A percentile compares a stretch with the other conserved stretches of the same genome.
Conservation (phyloP, 306 rosid species). For the Quercus rubra region DNA sequence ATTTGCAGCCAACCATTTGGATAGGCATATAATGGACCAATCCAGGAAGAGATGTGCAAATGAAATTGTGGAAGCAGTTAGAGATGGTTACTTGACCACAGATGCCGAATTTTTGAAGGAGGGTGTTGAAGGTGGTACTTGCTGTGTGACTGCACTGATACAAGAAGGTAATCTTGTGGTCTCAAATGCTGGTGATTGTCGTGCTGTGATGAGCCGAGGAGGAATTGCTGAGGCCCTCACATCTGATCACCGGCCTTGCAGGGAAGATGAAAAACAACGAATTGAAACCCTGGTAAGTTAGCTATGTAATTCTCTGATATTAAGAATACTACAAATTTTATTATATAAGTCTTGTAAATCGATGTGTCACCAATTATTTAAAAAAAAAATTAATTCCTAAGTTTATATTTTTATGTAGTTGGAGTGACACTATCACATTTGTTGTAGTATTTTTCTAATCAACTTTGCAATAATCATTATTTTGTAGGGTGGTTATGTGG, state of each 20-base stretch:
- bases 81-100: constrained; percentile 33
- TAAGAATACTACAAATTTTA: too few species aligned
- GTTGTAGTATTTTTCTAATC: not conserved
- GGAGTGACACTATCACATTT: too few species aligned
- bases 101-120: constrained; percentile 35
- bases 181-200: constrained; percentile 54
- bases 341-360: too few species aligned
- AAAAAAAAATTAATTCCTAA: too few species aligned
- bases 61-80: constrained; percentile 36
- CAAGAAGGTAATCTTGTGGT: constrained; percentile 35
- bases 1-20: constrained; percentile 42
- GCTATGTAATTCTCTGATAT: not conserved
- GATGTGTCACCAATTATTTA: too few species aligned
- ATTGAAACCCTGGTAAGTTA: constrained; percentile 39
- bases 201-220: constrained; percentile 49
- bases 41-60: constrained; percentile 17
- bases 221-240: constrained; percentile 53
- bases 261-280: constrained; percentile 39
- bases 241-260: constrained; percentile 37
- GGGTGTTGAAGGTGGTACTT: constrained; percentile 35
- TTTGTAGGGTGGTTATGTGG: constrained; percentile 52
- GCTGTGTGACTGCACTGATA: constrained; percentile 45
- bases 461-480: not conserved
- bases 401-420: too few species aligned
- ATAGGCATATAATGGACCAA: constrained; percentile 25